These are phyloP conservation scores for Phoma sp. DNA, from an alignment of 2,329 filamentous ascomycete species.

Conservation along the genomic window DNA sequence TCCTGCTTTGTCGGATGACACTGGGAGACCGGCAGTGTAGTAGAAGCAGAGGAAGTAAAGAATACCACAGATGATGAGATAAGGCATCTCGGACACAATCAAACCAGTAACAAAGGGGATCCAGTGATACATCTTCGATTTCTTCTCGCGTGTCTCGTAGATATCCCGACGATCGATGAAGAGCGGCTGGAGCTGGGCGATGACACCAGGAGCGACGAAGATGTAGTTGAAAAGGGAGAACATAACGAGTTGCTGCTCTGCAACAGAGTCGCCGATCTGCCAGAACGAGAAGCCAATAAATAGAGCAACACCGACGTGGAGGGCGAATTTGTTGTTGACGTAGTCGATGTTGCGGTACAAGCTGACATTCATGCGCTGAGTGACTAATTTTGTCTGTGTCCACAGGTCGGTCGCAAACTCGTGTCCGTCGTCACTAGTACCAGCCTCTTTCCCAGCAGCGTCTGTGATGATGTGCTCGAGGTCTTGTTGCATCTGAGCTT, in stretches of 20 bases:
- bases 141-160: constrained; percentile 66
- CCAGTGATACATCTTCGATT: constrained; percentile 77
- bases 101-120: constrained; percentile 72
- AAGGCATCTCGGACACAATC: constrained; percentile 73
- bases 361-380: constrained; percentile 28
- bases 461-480: constrained; percentile 48
- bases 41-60: constrained; percentile 71
- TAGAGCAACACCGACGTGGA: constrained; percentile 33
- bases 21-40: constrained; percentile 55
- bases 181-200: constrained; percentile 50
- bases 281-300: constrained; percentile 40
- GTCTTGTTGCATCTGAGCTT: constrained; percentile 42
- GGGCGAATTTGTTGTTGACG: constrained; percentile 33
- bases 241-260: constrained; percentile 51
- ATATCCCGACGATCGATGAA: constrained; percentile 55
- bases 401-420: constrained; percentile 40
- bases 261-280: constrained; percentile 32
- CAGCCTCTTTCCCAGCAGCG: constrained; percentile 46
- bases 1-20: constrained; percentile 61
- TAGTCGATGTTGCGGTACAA: constrained; percentile 37
- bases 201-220: constrained; percentile 50
- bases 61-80: constrained; percentile 64
- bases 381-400: constrained; percentile 34
- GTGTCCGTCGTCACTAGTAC: constrained; percentile 48
- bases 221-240: constrained; percentile 60